Base-by-base conservation (phyloP, 116 monocot genomes). In the Zostera marina region DNA sequence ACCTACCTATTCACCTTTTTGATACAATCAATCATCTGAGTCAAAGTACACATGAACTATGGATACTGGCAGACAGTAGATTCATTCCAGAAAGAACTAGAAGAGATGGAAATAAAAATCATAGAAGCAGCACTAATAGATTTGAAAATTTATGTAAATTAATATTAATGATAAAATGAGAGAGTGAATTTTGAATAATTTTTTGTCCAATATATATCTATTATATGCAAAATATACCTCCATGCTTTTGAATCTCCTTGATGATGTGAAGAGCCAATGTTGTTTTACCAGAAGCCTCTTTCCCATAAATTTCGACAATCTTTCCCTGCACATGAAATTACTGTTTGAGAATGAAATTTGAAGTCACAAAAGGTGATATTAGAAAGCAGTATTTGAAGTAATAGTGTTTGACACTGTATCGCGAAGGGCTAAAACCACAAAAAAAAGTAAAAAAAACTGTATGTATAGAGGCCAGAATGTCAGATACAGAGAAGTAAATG, bases 291-390 rank as follows among this genome's bases (percentile, higher is more conserved):
- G 78, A 92, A 64, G 92, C 80, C 63, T 92, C 92, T 59, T 64
- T 87, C n/a, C 92, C 92, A 76, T 72, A 92, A 45, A 92, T 87
- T 68, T 92, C 92, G 44, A 92, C 76, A 39, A 92, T 84, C 77
- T 87, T 83, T 21, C 92, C 92, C 92, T 92, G 76, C 77, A 73
- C 51, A 56, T 71, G 44, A 68, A 22, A 44, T 9, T 42, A 9
- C 17, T 48, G 19, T 15, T n/a, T 16, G 48, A 9, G 19, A n/a
- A 48, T 7, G 2, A 0, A 2, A 14, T 48, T 48, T 48, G 8
- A 16, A 9, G 19, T 16, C n/a, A 48, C 16, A 19, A 45, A 45
- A n/a, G 11, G 19, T 19, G 8, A 48, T 48, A n/a, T 48, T 32
- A 32, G 32, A 2, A 32, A 32, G 32, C 32, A 32, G 32, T 32